Percentiles rank a stretch among this genome's conserved stretches.
Evolutionary conservation across 83 land plant genomes (phyloP).

Genomic region (Picea abies): DNA sequence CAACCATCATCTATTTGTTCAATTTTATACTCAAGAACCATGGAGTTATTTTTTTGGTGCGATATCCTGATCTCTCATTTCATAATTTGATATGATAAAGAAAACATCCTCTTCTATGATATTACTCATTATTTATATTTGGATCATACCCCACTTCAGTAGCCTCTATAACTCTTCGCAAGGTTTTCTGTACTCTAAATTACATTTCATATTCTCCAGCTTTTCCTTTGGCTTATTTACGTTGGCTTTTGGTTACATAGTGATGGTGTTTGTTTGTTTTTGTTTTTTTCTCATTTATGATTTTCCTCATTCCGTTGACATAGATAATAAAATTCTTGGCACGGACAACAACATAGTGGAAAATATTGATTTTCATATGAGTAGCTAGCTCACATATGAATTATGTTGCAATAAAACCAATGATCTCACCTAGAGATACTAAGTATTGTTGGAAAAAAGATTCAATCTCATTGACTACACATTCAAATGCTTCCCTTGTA

Average conservation of each 20-base stretch:
- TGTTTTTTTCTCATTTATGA: slow-evolving; percentile 97
- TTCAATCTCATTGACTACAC: slow-evolving; percentile 98
- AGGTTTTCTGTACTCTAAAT: slow-evolving; percentile 80
- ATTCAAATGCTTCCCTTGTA: slow-evolving; percentile 95
- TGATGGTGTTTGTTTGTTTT: slow-evolving; percentile 74
- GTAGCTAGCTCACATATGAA: slow-evolving; percentile 99
- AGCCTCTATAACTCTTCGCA: slow-evolving; percentile 85
- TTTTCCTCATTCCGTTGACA: slow-evolving; percentile 91
- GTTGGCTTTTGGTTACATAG: slow-evolving; percentile 83
- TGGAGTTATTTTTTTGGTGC: slow-evolving; percentile 94
- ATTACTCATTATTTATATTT: slow-evolving; percentile 83
- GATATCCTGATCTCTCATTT: slow-evolving; percentile 97
- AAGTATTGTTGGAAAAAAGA: slow-evolving; percentile 90
- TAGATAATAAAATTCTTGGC: slow-evolving; percentile 98
- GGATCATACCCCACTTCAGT: slow-evolving; percentile 99
- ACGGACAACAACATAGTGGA: slow-evolving; percentile 99
- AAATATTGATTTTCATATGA: slow-evolving; percentile 97
- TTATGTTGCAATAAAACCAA: slow-evolving; percentile 98
- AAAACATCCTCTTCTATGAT: slow-evolving; percentile 96
- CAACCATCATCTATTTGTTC: slow-evolving; percentile 99
- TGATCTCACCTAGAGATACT: slow-evolving; percentile 98
- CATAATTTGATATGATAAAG: slow-evolving; percentile 91
- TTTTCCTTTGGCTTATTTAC: slow-evolving; percentile 77
- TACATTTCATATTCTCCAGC: slow-evolving; percentile 96
- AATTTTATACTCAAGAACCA: slow-evolving; percentile 96